Base-by-base conservation (phyloP, 225 moss, liverwort and hornwort genomes). In the Antitrichia curtipendula region DNA sequence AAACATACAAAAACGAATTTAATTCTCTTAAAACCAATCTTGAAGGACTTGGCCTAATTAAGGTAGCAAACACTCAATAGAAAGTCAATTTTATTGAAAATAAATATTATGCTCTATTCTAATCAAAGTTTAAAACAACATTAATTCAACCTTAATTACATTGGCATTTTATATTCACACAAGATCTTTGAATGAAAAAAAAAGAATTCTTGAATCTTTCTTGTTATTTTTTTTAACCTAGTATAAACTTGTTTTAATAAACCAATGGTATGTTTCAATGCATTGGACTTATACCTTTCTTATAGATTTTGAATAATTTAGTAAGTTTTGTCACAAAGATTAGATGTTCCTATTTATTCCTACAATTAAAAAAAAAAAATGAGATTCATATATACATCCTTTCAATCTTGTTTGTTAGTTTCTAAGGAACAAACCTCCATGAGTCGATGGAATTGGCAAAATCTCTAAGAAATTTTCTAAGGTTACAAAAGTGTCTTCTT, bases 1-100 rank as follows among this genome's bases (percentile, higher is more conserved):
- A 21, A 66, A 16, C 2, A n/a, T 66, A 0, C 21, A 22, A 66
- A n/a, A n/a, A 0, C 6, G 0, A n/a, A 1, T 12, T 66, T 65
- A 2, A 66, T 22, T 22, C 4, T 22, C 0, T 3, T 4, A 66
- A 66, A 66, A 22, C 10, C 7, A 66, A 66, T 21, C 10, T 9
- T 4, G 0, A 65, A 0, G 7, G 1, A 1, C n/a, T 38, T 22
- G 10, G 19, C n/a, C 2, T n/a, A 1, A 3, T 22, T 4, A 41
- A 41, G 7, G 9, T 70, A 43, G 15, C 1, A 70, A 70, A 16
- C 1, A 41, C 3, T 16, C 16, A 27, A 71, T 43, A 27, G 0
- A 9, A 71, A 43, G 27, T 3, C 6, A 72, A 72, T 45, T 6
- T 72, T 72, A 28, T 43, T 27, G 3, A 17, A 28, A 72, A 28